Evolutionary conservation across 192 early-diverging fungal species (phyloP).

Genomic region (Pecoramyces ruminantium): DNA sequence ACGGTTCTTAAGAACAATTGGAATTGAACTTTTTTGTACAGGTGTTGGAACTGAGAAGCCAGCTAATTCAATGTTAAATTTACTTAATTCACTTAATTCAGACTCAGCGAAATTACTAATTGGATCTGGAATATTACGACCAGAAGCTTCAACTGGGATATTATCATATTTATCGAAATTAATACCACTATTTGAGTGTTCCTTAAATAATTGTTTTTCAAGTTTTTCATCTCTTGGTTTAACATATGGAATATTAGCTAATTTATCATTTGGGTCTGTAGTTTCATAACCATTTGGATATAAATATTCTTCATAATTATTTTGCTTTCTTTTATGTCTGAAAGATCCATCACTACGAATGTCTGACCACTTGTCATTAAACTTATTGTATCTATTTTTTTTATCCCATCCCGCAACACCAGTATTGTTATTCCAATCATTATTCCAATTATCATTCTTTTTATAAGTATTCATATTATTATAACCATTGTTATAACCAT

Average conservation of each 20-base stretch:
- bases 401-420: background rate
- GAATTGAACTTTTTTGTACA: conserved; percentile 84
- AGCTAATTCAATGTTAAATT: conserved; percentile 77
- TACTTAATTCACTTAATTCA: conserved; percentile 65
- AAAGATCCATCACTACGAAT: background rate
- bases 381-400: background rate
- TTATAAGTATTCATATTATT: background rate
- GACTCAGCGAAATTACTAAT: conserved; percentile 48
- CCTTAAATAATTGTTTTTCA: conserved; percentile 63
- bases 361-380: background rate
- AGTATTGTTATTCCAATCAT: background rate
- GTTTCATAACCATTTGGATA: background rate
- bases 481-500: background rate
- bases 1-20: conserved; percentile 54
- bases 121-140: conserved; percentile 22
- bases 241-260: conserved; percentile 16
- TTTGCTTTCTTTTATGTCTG: background rate
- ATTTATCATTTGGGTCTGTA: background rate
- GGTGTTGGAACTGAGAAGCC: conserved; percentile 82
- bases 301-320: background rate
- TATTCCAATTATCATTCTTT: background rate
- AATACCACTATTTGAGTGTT: conserved; percentile 79
- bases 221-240: conserved; percentile 57
- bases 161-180: conserved; percentile 99
- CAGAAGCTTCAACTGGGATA: conserved; percentile 87